phyloP scores from a whole-genome alignment of 2,329 filamentous ascomycete genomes.

The Penicillium oxalicum region DNA sequence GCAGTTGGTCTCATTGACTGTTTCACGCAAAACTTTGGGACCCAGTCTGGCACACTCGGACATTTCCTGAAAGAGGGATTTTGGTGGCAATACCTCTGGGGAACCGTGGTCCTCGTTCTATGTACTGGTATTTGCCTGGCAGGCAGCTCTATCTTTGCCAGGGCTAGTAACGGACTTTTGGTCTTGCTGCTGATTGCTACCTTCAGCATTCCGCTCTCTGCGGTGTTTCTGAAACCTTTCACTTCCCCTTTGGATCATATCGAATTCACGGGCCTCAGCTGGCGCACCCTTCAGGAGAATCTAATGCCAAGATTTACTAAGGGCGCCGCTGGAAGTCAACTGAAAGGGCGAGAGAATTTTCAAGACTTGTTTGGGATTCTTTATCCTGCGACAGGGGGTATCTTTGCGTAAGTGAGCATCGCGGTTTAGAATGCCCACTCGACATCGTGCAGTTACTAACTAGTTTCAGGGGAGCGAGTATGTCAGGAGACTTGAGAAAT shows the following conservation, averaged over 20 bases:
- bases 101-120: constrained; percentile 62
- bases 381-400: constrained; percentile 64
- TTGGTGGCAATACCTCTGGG: constrained; percentile 71
- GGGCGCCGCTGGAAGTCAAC: constrained; percentile 57
- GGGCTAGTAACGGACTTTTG: constrained; percentile 71
- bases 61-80: constrained; percentile 62
- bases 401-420: constrained; percentile 46
- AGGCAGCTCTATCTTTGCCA: constrained; percentile 72
- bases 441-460: constrained; percentile 33
- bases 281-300: constrained; percentile 66
- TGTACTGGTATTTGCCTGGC: constrained; percentile 73
- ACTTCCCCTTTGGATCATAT: constrained; percentile 56
- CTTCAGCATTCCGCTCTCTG: constrained; percentile 76
- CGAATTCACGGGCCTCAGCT: constrained; percentile 70
- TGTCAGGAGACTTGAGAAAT: constrained; percentile 79
- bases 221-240: constrained; percentile 63
- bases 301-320: constrained; percentile 61
- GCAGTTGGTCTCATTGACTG: constrained; percentile 81
- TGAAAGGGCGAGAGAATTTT: constrained; percentile 62
- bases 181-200: constrained; percentile 66
- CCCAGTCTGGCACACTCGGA: constrained; percentile 49
- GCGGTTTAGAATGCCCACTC: constrained; percentile 44
- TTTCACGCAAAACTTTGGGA: constrained; percentile 67
- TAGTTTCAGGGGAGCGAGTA: constrained; percentile 62
- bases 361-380: constrained; percentile 80